phyloP scores from a whole-genome alignment of 108 stramenopile genomes.

The Skeletonema tropicum region DNA sequence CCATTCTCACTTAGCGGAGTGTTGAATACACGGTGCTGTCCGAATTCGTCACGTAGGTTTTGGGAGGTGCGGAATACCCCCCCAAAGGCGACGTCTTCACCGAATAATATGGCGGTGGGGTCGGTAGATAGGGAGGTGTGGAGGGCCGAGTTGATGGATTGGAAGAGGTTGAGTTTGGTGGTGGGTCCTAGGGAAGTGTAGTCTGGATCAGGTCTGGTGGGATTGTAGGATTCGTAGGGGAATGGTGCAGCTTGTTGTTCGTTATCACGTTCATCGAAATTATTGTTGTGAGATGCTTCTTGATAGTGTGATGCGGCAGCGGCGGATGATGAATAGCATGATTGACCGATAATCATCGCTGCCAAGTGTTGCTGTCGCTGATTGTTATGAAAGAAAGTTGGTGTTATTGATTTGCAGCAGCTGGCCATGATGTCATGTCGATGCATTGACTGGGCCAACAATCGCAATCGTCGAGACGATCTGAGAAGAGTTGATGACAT shows the following conservation, averaged over 20 bases:
- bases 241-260: not conserved
- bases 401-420: too few relatives aligned
- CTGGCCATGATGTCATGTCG: too few relatives aligned
- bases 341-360: not conserved
- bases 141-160: slow-evolving; percentile 83
- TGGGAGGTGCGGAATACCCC: slow-evolving; percentile 97
- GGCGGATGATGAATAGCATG: not conserved
- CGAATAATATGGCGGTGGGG: slow-evolving; percentile 85
- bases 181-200: slow-evolving; percentile 34
- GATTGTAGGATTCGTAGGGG: not conserved
- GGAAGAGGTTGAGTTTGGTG: slow-evolving; percentile 68
- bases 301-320: not conserved
- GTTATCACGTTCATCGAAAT: not conserved
- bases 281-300: not conserved
- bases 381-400: not conserved
- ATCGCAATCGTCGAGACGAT: too few relatives aligned
- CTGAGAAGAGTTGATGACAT: too few relatives aligned
- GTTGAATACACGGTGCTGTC: slow-evolving; percentile 90
- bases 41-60: slow-evolving; percentile 76
- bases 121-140: slow-evolving; percentile 74
- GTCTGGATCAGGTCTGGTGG: slow-evolving; percentile 13
- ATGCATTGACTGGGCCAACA: too few relatives aligned
- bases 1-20: slow-evolving; percentile 95
- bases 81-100: slow-evolving; percentile 98
- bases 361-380: not conserved